Base-by-base conservation (phyloP, 2,329 filamentous ascomycete species). In the Paraphaeosphaeria minitans region DNA sequence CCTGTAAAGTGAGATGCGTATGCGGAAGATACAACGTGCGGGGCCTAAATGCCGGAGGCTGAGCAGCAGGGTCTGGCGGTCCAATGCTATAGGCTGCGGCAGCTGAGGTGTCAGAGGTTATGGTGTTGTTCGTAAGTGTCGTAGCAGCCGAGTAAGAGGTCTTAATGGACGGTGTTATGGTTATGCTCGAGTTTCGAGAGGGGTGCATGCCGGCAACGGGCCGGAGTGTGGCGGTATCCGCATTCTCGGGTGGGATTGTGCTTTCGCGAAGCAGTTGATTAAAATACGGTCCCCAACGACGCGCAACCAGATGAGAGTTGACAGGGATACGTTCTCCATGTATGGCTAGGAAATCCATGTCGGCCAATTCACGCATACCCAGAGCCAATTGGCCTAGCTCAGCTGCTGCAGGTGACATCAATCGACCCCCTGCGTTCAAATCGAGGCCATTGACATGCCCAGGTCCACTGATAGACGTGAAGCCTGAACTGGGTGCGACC, bases 291-390 rank as follows among this genome's bases (percentile, higher is more conserved):
- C 95, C 95, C 95, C 95, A 99, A 72, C 95, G 84, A 29, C 92
- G 86, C 10, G 91, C 89, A 16, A 98, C 84, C 16, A 99, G 86
- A 57, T 93, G 87, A 7, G 95, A 98, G 76, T 96, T 99, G 66
- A 97, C 91, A 0, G 95, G 92, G 65, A 98, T 92, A 19, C 93
- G 87, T 74, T 97, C 94, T 22, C 94, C 94, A 21, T 91, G 90
- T 43, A 97, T 89, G 53, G 94, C 95, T 29, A 98, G 83, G 58
- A 99, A 91, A 71, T 98, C 95, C 95, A 99, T 99, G 69, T 99
- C 95, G 2, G 92, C 86, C 56, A 99, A 81, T 76, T 98, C 95
- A n/a, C 88, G 87, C 73, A 96, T 82, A 1, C 84, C 84, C 62
- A 97, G 81, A 0, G 92, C 90, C 75, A 92, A 87, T 64, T 91